These are phyloP conservation scores for Kurtzmaniella natalensis DNA, from an alignment of 1,139 yeast species.

Conservation along the genomic window DNA sequence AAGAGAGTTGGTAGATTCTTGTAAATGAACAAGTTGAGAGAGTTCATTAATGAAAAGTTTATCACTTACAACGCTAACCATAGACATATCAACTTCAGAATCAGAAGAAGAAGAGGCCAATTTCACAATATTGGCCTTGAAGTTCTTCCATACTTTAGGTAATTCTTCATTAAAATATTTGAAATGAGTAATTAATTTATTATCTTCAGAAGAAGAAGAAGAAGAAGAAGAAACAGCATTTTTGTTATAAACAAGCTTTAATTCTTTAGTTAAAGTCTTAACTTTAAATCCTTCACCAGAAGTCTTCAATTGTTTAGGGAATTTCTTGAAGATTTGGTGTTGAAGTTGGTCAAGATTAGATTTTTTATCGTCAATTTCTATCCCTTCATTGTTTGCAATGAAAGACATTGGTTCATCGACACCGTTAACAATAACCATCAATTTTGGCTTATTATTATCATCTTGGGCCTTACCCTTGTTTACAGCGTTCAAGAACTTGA, in stretches of 20 bases:
- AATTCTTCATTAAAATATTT: slow-evolving; percentile 19
- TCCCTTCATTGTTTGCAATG: slow-evolving; percentile 14
- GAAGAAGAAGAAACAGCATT: background rate
- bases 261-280: slow-evolving; percentile 30
- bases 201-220: slow-evolving; percentile 1
- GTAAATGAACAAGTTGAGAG: slow-evolving; percentile 40
- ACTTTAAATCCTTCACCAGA: slow-evolving; percentile 7
- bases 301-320: slow-evolving; percentile 15
- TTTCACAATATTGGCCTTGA: background rate
- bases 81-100: slow-evolving; percentile 5
- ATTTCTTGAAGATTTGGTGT: slow-evolving; percentile 13
- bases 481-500: slow-evolving; percentile 3
- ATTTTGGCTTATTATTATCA: slow-evolving; percentile 18
- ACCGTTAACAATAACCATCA: slow-evolving; percentile 40
- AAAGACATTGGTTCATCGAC: slow-evolving; percentile 21
- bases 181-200: slow-evolving; percentile 28
- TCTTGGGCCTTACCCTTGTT: background rate
- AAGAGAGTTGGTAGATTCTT: slow-evolving; percentile 11
- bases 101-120: background rate
- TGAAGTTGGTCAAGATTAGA: slow-evolving; percentile 10
- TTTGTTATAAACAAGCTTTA: slow-evolving; percentile 20
- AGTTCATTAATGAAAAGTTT: slow-evolving; percentile 44
- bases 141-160: slow-evolving; percentile 2
- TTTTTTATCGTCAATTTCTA: slow-evolving; percentile 13
- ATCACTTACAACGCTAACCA: slow-evolving; percentile 34